A percentile compares a stretch with the other conserved stretches of the same genome.
Evolutionary conservation across 176 grass and related monocot species (phyloP).

Genomic region (Avena atlantica): DNA sequence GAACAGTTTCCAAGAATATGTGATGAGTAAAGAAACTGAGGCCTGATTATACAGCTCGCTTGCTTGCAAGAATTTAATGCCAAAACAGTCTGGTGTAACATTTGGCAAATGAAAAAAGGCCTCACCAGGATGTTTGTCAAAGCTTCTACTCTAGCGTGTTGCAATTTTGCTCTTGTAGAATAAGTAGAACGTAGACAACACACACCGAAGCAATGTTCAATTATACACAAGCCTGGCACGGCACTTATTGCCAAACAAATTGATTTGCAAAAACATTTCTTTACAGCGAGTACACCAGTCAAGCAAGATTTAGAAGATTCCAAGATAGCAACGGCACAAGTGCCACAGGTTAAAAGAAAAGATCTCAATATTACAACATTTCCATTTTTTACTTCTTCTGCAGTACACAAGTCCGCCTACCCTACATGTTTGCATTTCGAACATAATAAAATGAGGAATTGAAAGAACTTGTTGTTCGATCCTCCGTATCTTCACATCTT

Average conservation of each 20-base stretch:
- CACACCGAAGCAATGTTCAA: background rate
- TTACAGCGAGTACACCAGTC: background rate
- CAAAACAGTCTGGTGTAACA: background rate
- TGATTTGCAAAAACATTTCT: background rate
- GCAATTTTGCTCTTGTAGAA: background rate
- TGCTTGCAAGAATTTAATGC: background rate
- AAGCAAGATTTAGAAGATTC: background rate
- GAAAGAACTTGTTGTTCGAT: background rate
- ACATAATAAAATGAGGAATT: background rate
- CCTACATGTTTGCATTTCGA: background rate
- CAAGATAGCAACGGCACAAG: background rate
- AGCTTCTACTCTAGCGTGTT: background rate
- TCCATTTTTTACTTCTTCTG: background rate
- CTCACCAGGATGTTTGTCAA: background rate
- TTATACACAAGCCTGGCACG: background rate
- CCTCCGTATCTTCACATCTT: background rate
- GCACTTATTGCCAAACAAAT: conserved; percentile 3
- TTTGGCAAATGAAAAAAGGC: background rate
- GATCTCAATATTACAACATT: conserved; percentile 9
- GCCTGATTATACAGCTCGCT: background rate
- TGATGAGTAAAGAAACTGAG: background rate
- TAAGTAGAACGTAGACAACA: no score
- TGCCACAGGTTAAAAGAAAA: background rate
- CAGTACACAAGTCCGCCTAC: background rate
- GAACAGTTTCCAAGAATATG: no score